Conservation (phyloP, 2,329 filamentous ascomycete species). For the Emmonsiellopsis sp. region DNA sequence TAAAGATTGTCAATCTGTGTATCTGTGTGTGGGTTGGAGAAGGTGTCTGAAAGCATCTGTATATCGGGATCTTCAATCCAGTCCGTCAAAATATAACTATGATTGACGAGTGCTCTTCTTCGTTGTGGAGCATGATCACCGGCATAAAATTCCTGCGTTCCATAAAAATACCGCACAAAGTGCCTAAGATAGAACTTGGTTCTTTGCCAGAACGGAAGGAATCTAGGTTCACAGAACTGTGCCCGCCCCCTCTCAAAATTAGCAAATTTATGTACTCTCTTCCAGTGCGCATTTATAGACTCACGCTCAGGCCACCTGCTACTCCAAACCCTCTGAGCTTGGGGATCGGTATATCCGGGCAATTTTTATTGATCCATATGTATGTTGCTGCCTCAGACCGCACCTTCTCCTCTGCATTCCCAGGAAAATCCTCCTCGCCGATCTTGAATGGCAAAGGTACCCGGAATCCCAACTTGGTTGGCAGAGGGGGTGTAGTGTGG, state of each 20-base stretch:
- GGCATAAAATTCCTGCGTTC: background rate
- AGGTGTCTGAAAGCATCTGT: conserved; percentile 5
- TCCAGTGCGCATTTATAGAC: conserved; percentile 1
- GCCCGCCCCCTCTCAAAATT: background rate
- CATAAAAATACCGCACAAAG: background rate
- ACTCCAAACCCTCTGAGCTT: conserved; percentile 16
- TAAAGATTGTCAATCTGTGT: conserved; percentile 12
- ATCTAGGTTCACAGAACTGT: conserved; percentile 8
- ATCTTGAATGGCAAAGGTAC: conserved; percentile 11
- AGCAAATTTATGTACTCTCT: background rate
- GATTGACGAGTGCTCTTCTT: conserved; percentile 3
- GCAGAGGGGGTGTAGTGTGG: background rate
- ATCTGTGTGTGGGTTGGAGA: conserved; percentile 7
- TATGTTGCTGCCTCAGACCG: conserved; percentile 15
- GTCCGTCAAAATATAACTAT: conserved; percentile 11
- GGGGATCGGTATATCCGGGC: conserved; percentile 13
- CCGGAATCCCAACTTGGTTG: conserved; percentile 7
- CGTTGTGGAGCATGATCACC: conserved; percentile 6
- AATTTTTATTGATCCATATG: conserved; percentile 14
- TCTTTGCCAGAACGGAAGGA: conserved; percentile 6
- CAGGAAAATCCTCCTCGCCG: conserved; percentile 12
- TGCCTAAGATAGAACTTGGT: conserved; percentile 7
- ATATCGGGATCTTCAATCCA: conserved; percentile 6
- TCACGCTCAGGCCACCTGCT: conserved; percentile 10
- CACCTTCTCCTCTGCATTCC: conserved; percentile 15